Evolutionary conservation across 2,329 filamentous ascomycete genomes (phyloP).

Genomic region (Exophiala viscosa): DNA sequence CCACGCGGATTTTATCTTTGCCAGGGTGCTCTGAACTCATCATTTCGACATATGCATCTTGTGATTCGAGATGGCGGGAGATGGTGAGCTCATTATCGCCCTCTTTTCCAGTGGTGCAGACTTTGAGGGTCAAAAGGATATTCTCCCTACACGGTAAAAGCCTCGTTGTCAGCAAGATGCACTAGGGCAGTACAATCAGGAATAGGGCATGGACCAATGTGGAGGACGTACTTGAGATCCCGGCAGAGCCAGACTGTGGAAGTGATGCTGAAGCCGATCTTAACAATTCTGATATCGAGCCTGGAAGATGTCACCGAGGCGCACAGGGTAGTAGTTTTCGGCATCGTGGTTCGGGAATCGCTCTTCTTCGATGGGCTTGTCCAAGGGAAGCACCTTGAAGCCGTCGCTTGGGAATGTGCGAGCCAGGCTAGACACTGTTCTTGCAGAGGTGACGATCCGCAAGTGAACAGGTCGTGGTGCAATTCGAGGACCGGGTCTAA

Average conservation of each 20-base stretch:
- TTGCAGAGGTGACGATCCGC: too few relatives aligned
- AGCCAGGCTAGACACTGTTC: too few relatives aligned
- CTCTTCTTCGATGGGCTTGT: conserved; percentile 20
- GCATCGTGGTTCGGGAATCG: conserved; percentile 22
- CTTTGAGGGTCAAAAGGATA: conserved; percentile 24
- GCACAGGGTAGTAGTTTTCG: conserved; percentile 37
- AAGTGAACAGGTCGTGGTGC: too few relatives aligned
- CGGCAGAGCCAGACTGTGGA: conserved; percentile 47
- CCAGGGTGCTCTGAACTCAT: conserved; percentile 66
- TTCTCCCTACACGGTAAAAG: conserved; percentile 5
- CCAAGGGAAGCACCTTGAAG: too few relatives aligned
- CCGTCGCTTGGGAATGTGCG: too few relatives aligned
- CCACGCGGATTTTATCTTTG: conserved; percentile 87
- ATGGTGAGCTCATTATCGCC: conserved; percentile 26
- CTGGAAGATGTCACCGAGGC: conserved; percentile 41
- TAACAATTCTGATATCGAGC: conserved; percentile 44
- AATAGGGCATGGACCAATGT: conserved; percentile 15
- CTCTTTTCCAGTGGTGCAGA: conserved; percentile 7
- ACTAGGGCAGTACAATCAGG: conserved; percentile 29
- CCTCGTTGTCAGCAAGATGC: conserved; percentile 26
- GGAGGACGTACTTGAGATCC: conserved; percentile 30
- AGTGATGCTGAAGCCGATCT: conserved; percentile 45
- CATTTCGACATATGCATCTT: too few relatives aligned
- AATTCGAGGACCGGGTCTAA: too few relatives aligned
- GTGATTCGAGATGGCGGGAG: conserved; percentile 25